These are phyloP conservation scores for Coemansia sp. DNA, from an alignment of 192 early-diverging fungal species.

Conservation along the genomic window DNA sequence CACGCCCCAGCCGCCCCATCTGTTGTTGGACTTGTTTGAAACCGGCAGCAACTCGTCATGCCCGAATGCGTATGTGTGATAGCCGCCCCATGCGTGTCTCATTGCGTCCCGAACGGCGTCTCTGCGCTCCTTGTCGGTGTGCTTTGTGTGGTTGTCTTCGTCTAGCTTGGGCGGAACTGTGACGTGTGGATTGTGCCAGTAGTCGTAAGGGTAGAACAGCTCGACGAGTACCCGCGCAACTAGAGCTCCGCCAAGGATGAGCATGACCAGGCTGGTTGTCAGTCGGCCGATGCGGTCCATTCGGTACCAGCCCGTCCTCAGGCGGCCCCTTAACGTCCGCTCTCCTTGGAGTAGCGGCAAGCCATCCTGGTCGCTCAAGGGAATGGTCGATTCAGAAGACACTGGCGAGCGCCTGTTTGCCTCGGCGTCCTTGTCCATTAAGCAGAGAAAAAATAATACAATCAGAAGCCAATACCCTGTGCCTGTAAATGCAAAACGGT, in stretches of 20 bases:
- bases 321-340: constrained; percentile 17
- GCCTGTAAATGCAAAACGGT: constrained; percentile 1
- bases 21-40: constrained; percentile 41
- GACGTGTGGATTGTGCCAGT: constrained; percentile 32
- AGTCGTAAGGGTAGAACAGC: constrained; percentile 31
- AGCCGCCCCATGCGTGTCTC: constrained; percentile 55
- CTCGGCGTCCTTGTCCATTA: constrained; percentile 6
- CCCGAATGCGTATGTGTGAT: constrained; percentile 50
- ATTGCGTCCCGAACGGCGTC: constrained; percentile 44
- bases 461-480: constrained; percentile 2
- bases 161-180: constrained; percentile 36
- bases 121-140: constrained; percentile 36
- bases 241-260: constrained; percentile 19
- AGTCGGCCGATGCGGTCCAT: constrained; percentile 42
- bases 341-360: constrained; percentile 22
- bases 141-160: constrained; percentile 14
- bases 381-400: constrained; percentile 25
- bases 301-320: constrained; percentile 32
- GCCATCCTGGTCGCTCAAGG: constrained; percentile 13
- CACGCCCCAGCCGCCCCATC: constrained; percentile 58
- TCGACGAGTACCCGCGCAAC: constrained; percentile 30
- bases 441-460: not conserved
- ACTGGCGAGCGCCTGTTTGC: not conserved
- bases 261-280: constrained; percentile 17
- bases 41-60: constrained; percentile 55